Base-by-base conservation (phyloP, 148 eudicot species). In the Nepenthes gracilis region DNA sequence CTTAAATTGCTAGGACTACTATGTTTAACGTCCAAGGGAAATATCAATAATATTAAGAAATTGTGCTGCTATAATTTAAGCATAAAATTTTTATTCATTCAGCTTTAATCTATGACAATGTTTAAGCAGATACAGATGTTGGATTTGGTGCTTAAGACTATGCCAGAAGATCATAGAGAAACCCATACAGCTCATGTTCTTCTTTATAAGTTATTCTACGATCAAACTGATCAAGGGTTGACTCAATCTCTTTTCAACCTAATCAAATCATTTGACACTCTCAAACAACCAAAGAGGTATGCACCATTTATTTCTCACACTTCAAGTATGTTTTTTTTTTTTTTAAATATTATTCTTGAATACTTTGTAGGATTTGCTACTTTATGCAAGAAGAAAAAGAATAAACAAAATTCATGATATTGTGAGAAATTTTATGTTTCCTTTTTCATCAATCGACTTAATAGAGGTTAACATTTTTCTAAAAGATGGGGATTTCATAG, bases 151-250 rank as follows among this genome's bases (percentile, higher is more conserved):
- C 86, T 94, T 59, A 89, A 94, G 83, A 74, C 70, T 66, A 81
- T 86, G 69, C 87, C 85, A 36, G 90, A 79, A 81, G 87, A 83
- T 65, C 82, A 85, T 4, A 80, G 66, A 72, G 99, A 94, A 73
- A 85, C 88, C 70, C 90, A 86, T 67, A 89, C 90, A 59, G 86
- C 90, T 66, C 88, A 90, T 11, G 67, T 69, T 60, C 84, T 94
- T 81, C 92, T 94, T 60, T 90, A 94, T 73, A 94, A 94, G 82
- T 74, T 94, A 71, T 89, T 94, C 62, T 94, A 94, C 78, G 99
- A 94, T 74, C 99, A 94, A 80, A 94, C 97, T 66, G 99, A 94
- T 61, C 87, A 94, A 80, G 99, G 97, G 62, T 79, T 88, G 82
- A 94, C 99, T 9, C 89, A 80, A 70, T 89, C 84, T 73, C 85